Percentiles rank a stretch among this genome's conserved stretches.
These are phyloP conservation scores for Ambrosia artemisiifolia DNA, from an alignment of 129 eudicot species.

Conservation along the genomic window DNA sequence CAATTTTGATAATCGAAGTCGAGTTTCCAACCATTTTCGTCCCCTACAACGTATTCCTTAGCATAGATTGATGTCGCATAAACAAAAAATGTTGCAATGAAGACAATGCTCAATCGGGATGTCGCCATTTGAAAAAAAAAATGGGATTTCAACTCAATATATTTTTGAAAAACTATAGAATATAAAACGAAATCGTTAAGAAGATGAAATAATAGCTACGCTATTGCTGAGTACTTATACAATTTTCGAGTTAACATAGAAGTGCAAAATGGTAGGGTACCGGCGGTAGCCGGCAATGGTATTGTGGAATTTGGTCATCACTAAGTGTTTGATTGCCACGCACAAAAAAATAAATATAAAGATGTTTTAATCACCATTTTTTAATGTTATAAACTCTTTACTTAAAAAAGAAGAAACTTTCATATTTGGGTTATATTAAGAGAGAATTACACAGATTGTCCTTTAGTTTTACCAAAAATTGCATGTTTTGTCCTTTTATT, in stretches of 20 bases:
- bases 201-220: slow-evolving; percentile 6
- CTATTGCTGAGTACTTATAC: slow-evolving; percentile 9
- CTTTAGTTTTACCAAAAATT: too few species aligned
- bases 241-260: slow-evolving; percentile 2
- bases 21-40: slow-evolving; percentile 33
- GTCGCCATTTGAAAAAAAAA: slow-evolving; percentile 22
- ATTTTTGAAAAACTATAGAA: not conserved
- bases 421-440: too few species aligned
- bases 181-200: not conserved
- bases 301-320: slow-evolving; percentile 21
- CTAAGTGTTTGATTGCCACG: slow-evolving; percentile 9
- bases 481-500: too few species aligned
- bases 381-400: not conserved
- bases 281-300: slow-evolving; percentile 34
- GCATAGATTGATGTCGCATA: slow-evolving; percentile 23
- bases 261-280: slow-evolving; percentile 11
- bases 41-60: slow-evolving; percentile 28
- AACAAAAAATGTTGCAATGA: slow-evolving; percentile 19
- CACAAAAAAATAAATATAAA: not conserved
- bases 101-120: slow-evolving; percentile 3
- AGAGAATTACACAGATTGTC: too few species aligned
- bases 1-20: slow-evolving; percentile 34
- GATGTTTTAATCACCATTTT: not conserved
- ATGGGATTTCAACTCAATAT: not conserved
- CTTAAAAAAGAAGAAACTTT: too few species aligned